These are phyloP conservation scores for Gamsiella multidivaricata DNA, from an alignment of 192 early-diverging fungal species.

Conservation along the genomic window DNA sequence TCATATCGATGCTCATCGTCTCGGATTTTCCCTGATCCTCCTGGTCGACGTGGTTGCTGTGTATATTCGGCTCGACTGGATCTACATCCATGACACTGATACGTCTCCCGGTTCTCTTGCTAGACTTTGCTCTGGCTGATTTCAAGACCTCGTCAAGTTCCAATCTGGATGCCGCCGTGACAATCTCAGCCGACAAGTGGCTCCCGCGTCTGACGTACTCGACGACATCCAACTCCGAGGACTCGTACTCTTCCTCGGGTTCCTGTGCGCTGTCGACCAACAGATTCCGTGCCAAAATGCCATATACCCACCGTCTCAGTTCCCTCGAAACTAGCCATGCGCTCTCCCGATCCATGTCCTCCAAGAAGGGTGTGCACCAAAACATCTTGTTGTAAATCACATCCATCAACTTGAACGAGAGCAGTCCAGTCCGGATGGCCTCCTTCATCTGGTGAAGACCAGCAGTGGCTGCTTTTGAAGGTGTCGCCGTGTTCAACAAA, in stretches of 20 bases:
- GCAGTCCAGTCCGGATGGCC: slow-evolving; percentile 27
- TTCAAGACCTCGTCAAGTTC: slow-evolving; percentile 37
- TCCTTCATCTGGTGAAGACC: slow-evolving; percentile 26
- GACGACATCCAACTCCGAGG: slow-evolving; percentile 18
- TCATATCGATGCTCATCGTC: slow-evolving; percentile 4
- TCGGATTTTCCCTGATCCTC: slow-evolving; percentile 4
- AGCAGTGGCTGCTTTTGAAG: neutral
- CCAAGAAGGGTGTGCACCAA: slow-evolving; percentile 62
- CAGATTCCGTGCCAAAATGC: slow-evolving; percentile 23
- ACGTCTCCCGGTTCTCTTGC: slow-evolving; percentile 4
- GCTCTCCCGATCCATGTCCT: slow-evolving; percentile 55
- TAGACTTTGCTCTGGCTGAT: neutral
- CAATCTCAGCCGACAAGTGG: slow-evolving; percentile 52
- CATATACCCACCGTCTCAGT: slow-evolving; percentile 58
- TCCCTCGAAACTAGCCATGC: slow-evolving; percentile 55
- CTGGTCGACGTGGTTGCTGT: neutral
- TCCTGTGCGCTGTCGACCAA: neutral
- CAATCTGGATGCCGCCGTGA: slow-evolving; percentile 21
- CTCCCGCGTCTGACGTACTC: slow-evolving; percentile 59
- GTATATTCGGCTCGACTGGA: neutral
- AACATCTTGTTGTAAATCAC: slow-evolving; percentile 47
- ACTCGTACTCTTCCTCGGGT: neutral
- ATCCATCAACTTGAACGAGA: slow-evolving; percentile 60
- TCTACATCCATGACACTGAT: slow-evolving; percentile 24
- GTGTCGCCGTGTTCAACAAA: neutral